These are phyloP conservation scores for Acanthamoeba royreba DNA, from an alignment of 208 protist species.

Conservation along the genomic window DNA sequence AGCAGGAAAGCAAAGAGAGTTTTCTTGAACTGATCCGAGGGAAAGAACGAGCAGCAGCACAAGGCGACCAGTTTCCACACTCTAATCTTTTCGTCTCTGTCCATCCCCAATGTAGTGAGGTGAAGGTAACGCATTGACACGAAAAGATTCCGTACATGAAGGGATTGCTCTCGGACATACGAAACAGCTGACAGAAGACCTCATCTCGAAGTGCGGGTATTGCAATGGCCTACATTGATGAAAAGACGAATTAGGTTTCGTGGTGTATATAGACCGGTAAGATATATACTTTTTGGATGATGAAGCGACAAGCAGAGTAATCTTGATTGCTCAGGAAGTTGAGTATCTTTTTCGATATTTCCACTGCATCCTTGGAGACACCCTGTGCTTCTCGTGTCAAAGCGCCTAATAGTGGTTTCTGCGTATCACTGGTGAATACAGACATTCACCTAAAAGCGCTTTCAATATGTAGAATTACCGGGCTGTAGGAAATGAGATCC, in stretches of 20 bases:
- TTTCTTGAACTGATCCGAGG: background rate
- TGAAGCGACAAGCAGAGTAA: background rate
- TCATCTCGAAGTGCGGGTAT: background rate
- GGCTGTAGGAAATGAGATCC: background rate
- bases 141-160: background rate
- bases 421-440: background rate
- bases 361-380: background rate
- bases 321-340: background rate
- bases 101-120: background rate
- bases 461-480: background rate
- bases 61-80: background rate
- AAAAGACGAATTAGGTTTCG: background rate
- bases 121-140: background rate
- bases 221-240: background rate
- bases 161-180: background rate
- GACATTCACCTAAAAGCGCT: background rate
- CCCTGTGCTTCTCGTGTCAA: background rate
- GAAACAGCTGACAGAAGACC: slow-evolving; percentile 4
- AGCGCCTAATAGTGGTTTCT: background rate
- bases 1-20: background rate
- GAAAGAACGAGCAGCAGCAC: background rate
- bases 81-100: background rate
- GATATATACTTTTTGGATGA: background rate
- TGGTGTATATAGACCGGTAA: background rate
- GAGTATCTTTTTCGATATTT: slow-evolving; percentile 18